Evolutionary conservation across 1,284 basidiomycete genomes (phyloP).

Genomic region (Athelia sp.): DNA sequence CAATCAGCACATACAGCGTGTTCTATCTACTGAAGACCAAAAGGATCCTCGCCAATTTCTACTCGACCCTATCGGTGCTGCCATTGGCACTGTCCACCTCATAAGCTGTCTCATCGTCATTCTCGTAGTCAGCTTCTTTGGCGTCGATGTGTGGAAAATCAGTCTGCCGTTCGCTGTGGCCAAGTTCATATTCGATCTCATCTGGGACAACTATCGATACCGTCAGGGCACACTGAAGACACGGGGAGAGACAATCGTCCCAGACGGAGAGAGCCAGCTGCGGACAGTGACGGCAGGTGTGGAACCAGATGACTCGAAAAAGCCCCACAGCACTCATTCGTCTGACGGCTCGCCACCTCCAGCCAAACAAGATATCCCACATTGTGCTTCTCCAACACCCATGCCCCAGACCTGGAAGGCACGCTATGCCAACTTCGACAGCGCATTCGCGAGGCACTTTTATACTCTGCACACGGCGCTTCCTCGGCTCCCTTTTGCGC

Average conservation of each 20-base stretch:
- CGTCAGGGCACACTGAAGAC: constrained; percentile 13
- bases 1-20: constrained; percentile 44
- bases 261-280: no score
- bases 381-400: neutral
- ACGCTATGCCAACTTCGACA: constrained; percentile 17
- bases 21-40: constrained; percentile 31
- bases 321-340: no score
- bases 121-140: constrained; percentile 52
- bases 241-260: no score
- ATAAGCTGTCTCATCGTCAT: constrained; percentile 43
- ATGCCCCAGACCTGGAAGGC: neutral
- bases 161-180: constrained; percentile 81
- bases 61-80: constrained; percentile 44
- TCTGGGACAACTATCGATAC: constrained; percentile 50
- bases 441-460: constrained; percentile 35
- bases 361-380: constrained; percentile 5
- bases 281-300: no score
- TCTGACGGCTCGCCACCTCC: no score
- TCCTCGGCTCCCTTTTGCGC: constrained; percentile 70
- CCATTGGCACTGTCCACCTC: constrained; percentile 47
- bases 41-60: constrained; percentile 43
- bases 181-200: constrained; percentile 67
- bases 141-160: constrained; percentile 75
- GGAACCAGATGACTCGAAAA: no score
- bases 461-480: constrained; percentile 74